These are phyloP conservation scores for Aspergillus sclerotioniger DNA, from an alignment of 495 filamentous ascomycete genomes.

Conservation along the genomic window DNA sequence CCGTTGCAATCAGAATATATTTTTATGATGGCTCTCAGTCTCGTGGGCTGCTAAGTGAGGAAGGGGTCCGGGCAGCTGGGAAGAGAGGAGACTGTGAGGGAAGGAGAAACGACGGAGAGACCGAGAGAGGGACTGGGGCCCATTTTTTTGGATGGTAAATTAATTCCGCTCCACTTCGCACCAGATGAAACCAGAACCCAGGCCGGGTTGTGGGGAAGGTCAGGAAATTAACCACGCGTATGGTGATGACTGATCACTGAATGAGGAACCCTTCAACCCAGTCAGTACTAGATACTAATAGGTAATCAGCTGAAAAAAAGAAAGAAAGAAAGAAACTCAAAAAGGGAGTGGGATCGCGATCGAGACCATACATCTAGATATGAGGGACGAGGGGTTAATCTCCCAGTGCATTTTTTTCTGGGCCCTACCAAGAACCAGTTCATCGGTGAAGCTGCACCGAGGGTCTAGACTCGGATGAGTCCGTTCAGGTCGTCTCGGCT, in stretches of 20 bases:
- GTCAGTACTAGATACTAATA: neutral
- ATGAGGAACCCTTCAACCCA: neutral
- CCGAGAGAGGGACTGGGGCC: too few relatives aligned
- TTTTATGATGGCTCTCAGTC: neutral
- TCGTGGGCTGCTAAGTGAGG: neutral
- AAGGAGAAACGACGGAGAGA: too few relatives aligned
- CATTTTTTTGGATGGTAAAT: neutral
- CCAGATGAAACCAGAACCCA: constrained; percentile 15
- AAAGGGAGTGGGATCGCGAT: too few relatives aligned
- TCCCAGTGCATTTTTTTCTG: too few relatives aligned
- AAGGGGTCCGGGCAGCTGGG: neutral
- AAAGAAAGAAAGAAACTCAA: too few relatives aligned
- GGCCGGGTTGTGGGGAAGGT: constrained; percentile 13
- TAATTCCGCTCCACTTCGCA: constrained; percentile 9
- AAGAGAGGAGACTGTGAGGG: too few relatives aligned
- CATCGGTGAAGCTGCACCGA: neutral
- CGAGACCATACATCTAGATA: too few relatives aligned
- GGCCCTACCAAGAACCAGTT: neutral
- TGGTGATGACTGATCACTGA: too few relatives aligned
- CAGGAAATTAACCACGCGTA: constrained; percentile 1
- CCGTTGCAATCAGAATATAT: neutral
- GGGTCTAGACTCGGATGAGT: neutral
- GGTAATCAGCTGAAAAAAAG: too few relatives aligned
- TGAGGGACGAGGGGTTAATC: too few relatives aligned
- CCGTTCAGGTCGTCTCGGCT: neutral